Evolutionary conservation across 192 early-diverging fungal genomes (phyloP).

Genomic region (Backusella mclennaniae): DNA sequence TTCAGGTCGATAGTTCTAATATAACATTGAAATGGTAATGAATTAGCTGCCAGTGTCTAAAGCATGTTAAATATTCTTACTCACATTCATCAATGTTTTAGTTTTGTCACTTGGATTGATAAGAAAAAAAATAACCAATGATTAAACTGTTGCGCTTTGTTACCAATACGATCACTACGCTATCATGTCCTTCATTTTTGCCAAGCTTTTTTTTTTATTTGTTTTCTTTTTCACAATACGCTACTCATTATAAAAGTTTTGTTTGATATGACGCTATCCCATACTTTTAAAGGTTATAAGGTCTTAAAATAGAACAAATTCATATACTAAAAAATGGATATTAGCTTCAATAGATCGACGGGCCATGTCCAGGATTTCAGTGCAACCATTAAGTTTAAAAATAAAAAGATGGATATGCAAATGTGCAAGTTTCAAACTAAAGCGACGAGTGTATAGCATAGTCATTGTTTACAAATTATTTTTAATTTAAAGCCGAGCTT

Average conservation of each 20-base stretch:
- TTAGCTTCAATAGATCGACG: background rate
- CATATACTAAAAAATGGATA: background rate
- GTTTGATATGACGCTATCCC: background rate
- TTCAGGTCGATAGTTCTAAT: background rate
- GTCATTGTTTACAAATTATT: background rate
- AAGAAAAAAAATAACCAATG: background rate
- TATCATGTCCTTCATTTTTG: background rate
- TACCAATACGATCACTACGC: background rate
- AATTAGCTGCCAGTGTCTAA: too few species aligned
- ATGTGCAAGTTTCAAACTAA: background rate
- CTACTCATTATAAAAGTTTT: background rate
- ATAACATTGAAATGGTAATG: background rate
- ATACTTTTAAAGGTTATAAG: background rate
- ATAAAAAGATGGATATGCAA: background rate
- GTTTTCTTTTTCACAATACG: background rate
- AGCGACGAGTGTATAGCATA: background rate
- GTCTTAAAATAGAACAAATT: background rate
- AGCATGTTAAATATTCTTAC: too few species aligned
- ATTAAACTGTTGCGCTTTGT: background rate
- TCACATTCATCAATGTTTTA: too few species aligned
- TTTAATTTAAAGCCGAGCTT: background rate
- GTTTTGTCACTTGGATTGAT: too few species aligned
- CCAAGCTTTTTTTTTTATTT: background rate
- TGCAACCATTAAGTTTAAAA: background rate
- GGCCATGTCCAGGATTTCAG: background rate